phyloP scores from a whole-genome alignment of 2,329 filamentous ascomycete genomes.

The Thielaviopsis populi region DNA sequence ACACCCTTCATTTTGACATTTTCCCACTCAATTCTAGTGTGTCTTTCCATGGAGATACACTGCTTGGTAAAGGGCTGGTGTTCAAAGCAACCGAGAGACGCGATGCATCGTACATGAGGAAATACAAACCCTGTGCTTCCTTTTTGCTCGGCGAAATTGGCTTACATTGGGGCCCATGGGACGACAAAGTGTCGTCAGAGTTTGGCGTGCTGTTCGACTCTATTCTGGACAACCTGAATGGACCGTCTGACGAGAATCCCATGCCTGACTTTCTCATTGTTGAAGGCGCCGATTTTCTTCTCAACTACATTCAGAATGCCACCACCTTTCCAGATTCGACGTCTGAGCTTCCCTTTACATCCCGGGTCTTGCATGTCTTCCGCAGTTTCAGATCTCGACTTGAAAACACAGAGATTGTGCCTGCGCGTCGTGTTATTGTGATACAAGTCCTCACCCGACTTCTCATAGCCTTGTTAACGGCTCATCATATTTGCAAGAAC shows the following conservation, averaged over 20 bases:
- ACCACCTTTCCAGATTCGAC: conserved; percentile 27
- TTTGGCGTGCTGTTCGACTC: conserved; percentile 47
- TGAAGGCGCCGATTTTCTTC: conserved; percentile 30
- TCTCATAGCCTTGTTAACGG: conserved; percentile 24
- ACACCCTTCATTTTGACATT: conserved; percentile 47
- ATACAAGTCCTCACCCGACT: conserved; percentile 27
- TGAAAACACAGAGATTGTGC: conserved; percentile 19
- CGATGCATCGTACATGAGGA: conserved; percentile 22
- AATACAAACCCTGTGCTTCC: conserved; percentile 24
- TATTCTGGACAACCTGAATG: conserved; percentile 33
- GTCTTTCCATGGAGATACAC: conserved; percentile 45
- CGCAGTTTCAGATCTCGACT: conserved; percentile 25
- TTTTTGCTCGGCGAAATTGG: conserved; percentile 34
- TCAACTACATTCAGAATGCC: conserved; percentile 33
- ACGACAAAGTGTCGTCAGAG: conserved; percentile 44
- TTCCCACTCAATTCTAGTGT: conserved; percentile 41
- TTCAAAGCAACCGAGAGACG: conserved; percentile 25
- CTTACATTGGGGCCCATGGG: conserved; percentile 42
- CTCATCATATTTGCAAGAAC: conserved; percentile 27
- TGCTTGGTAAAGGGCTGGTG: conserved; percentile 41
- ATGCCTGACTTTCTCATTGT: conserved; percentile 20
- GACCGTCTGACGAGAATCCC: conserved; percentile 5
- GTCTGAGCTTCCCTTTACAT: conserved; percentile 28
- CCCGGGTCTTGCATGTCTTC: conserved; percentile 31
- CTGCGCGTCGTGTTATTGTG: conserved; percentile 22